Conservation (phyloP, 2,329 filamentous ascomycete genomes). For the Colletotrichum eremochloae region DNA sequence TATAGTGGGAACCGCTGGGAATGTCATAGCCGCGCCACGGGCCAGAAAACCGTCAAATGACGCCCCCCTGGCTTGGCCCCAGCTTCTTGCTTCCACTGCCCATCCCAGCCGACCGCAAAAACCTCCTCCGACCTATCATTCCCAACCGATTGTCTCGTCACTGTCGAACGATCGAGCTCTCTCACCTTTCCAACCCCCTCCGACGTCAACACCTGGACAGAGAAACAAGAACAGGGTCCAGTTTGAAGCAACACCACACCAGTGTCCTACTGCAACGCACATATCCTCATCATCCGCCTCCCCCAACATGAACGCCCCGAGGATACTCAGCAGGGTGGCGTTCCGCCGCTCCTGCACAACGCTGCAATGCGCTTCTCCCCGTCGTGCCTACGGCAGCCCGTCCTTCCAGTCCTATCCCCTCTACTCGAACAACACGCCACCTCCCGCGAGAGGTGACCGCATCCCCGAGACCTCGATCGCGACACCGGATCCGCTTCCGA, state of each 20-base stretch:
- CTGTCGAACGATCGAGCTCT: constrained; percentile 6
- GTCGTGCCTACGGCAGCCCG: constrained; percentile 39
- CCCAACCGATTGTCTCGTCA: constrained; percentile 19
- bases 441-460: constrained; percentile 58
- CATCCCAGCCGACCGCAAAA: constrained; percentile 24
- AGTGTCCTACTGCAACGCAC: background rate
- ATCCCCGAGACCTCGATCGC: constrained; percentile 63
- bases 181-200: background rate
- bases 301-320: constrained; percentile 37
- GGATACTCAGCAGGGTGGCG: constrained; percentile 41
- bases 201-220: background rate
- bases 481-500: constrained; percentile 59
- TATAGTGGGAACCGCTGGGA: constrained; percentile 4
- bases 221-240: background rate
- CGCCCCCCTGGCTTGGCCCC: constrained; percentile 17
- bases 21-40: constrained; percentile 43
- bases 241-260: background rate
- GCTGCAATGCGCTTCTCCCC: constrained; percentile 38
- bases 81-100: constrained; percentile 26
- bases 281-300: background rate
- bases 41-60: constrained; percentile 34
- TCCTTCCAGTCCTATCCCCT: constrained; percentile 68
- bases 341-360: constrained; percentile 36
- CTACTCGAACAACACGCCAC: constrained; percentile 55
- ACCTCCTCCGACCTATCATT: constrained; percentile 34